Conservation (phyloP, 1,284 basidiomycete species). For the Naganishia cerealis region DNA sequence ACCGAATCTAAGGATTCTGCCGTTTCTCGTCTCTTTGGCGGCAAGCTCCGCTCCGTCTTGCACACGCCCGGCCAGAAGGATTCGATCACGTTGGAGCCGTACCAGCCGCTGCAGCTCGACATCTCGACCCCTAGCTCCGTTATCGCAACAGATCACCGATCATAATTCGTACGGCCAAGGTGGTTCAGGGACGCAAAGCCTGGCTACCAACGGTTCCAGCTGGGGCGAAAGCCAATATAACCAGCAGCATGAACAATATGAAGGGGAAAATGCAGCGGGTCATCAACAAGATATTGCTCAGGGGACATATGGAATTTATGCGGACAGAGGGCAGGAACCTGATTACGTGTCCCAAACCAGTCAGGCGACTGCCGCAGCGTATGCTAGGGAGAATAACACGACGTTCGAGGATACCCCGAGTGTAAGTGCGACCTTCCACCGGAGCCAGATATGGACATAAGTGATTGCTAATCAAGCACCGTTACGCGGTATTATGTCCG, state of each 20-base stretch:
- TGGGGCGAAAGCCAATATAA: constrained; percentile 5
- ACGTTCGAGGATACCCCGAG: not conserved
- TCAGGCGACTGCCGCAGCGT: not conserved
- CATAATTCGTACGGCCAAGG: constrained; percentile 16
- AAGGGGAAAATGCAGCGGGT: not conserved
- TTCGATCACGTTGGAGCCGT: constrained; percentile 87
- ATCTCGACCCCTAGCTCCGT: constrained; percentile 74
- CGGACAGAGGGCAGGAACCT: not conserved
- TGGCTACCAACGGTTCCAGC: constrained; percentile 15
- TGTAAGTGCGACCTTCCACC: constrained; percentile 1
- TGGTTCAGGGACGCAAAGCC: constrained; percentile 19
- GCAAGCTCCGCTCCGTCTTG: constrained; percentile 85
- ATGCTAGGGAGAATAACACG: not conserved
- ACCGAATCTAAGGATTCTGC: constrained; percentile 80
- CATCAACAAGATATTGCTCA: not conserved
- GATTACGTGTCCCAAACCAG: not conserved
- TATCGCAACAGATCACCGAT: constrained; percentile 39
- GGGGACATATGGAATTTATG: not conserved
- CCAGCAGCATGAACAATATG: constrained; percentile 14
- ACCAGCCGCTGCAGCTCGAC: constrained; percentile 83
- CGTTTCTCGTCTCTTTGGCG: constrained; percentile 88
- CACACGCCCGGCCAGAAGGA: constrained; percentile 78
- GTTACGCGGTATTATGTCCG: not conserved
- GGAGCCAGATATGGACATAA: too few species aligned
- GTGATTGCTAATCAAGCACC: not conserved